Percentiles rank a stretch among this genome's conserved stretches.
These are phyloP conservation scores for Solanum dulcamara DNA, from an alignment of 257 asterid species.

Conservation along the genomic window DNA sequence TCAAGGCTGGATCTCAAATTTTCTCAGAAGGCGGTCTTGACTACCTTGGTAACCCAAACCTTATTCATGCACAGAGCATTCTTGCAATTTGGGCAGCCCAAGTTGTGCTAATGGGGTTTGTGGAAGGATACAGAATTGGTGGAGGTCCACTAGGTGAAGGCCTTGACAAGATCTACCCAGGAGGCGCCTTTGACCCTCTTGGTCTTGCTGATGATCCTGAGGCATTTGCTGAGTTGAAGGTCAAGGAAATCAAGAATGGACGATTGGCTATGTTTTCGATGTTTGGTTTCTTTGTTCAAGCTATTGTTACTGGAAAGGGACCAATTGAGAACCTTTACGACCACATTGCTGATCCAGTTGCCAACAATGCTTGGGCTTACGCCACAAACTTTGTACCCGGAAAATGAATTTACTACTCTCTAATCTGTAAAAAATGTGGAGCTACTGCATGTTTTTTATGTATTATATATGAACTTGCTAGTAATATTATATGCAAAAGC, in stretches of 20 bases:
- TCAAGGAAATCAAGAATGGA: constrained; percentile 62
- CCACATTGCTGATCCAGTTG: constrained; percentile 72
- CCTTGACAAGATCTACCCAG: constrained; percentile 72
- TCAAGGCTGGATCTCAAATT: constrained; percentile 92
- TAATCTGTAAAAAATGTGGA: neutral
- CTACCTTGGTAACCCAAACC: constrained; percentile 81
- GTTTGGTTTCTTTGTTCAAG: constrained; percentile 87
- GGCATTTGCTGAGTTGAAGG: constrained; percentile 45
- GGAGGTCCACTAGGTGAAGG: constrained; percentile 92
- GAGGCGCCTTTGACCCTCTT: constrained; percentile 73
- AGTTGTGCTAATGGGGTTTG: constrained; percentile 67
- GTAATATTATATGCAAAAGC: neutral
- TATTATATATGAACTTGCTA: neutral
- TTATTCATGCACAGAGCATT: constrained; percentile 84
- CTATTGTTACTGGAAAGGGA: constrained; percentile 82
- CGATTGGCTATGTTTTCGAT: constrained; percentile 53
- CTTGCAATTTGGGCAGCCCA: constrained; percentile 80
- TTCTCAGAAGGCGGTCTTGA: constrained; percentile 85
- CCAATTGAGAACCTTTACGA: constrained; percentile 65
- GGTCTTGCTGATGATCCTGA: constrained; percentile 54
- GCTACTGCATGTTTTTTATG: neutral
- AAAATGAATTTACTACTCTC: constrained; percentile 23
- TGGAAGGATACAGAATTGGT: constrained; percentile 79
- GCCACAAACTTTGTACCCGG: constrained; percentile 83
- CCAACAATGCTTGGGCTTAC: constrained; percentile 84